phyloP scores from a whole-genome alignment of 169 alveolate species.

The Plasmodium billcollinsi region DNA sequence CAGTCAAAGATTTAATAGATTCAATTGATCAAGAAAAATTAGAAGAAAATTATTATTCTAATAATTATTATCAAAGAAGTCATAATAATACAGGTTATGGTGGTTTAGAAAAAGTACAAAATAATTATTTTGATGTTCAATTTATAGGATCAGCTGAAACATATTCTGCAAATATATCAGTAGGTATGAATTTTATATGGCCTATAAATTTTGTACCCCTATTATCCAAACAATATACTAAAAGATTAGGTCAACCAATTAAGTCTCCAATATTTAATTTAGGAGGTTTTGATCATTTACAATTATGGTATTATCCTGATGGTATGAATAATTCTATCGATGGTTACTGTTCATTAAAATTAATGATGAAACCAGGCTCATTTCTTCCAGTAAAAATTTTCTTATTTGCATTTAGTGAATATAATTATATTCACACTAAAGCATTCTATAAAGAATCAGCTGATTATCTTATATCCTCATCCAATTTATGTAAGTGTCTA shows the following conservation, averaged over 20 bases:
- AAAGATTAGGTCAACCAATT: conserved; percentile 88
- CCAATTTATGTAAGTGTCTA: conserved; percentile 78
- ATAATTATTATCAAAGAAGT: conserved; percentile 79
- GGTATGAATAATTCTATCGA: conserved; percentile 85
- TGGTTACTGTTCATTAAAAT: conserved; percentile 87
- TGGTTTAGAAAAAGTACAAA: conserved; percentile 81
- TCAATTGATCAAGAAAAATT: conserved; percentile 77
- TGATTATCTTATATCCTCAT: conserved; percentile 83
- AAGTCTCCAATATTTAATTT: conserved; percentile 86
- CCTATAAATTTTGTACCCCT: conserved; percentile 89
- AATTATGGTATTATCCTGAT: conserved; percentile 91
- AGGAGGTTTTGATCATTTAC: conserved; percentile 91
- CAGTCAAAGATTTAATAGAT: conserved; percentile 74
- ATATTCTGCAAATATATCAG: conserved; percentile 85
- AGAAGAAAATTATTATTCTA: conserved; percentile 72
- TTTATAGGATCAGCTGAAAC: conserved; percentile 89
- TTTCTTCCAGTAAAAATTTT: conserved; percentile 85
- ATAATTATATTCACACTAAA: conserved; percentile 80
- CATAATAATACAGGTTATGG: conserved; percentile 86
- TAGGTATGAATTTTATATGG: conserved; percentile 89
- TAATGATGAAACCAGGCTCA: conserved; percentile 90
- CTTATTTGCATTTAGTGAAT: conserved; percentile 86
- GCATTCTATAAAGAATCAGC: conserved; percentile 87
- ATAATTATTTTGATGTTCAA: conserved; percentile 88
- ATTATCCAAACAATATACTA: conserved; percentile 84